Percentiles rank a stretch among this genome's conserved stretches.
phyloP scores from a whole-genome alignment of 768 basidiomycete genomes.

The Termitomyces sp. region DNA sequence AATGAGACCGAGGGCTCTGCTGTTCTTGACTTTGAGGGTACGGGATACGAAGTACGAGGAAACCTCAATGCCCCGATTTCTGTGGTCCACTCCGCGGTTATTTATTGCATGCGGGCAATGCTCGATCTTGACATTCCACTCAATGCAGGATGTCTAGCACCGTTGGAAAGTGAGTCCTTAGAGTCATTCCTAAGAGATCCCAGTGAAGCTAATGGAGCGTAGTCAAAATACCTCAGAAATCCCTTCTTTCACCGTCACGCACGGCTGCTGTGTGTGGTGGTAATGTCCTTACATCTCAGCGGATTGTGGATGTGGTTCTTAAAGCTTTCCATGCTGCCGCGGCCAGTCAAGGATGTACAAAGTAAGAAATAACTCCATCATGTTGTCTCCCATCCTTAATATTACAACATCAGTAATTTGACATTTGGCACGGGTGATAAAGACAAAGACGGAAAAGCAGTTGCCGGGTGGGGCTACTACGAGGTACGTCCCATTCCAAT shows the following conservation, averaged over 20 bases:
- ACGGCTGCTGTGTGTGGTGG: slow-evolving; percentile 93
- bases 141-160: slow-evolving; percentile 91
- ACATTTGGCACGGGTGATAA: slow-evolving; percentile 92
- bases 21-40: slow-evolving; percentile 80
- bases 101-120: slow-evolving; percentile 89
- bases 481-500: slow-evolving; percentile 42
- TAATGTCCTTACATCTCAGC: slow-evolving; percentile 86
- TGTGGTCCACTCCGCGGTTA: slow-evolving; percentile 84
- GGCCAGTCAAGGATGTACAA: slow-evolving; percentile 92
- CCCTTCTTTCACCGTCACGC: slow-evolving; percentile 74
- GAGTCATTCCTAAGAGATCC: not conserved
- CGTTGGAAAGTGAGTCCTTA: slow-evolving; percentile 63
- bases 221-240: slow-evolving; percentile 81
- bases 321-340: slow-evolving; percentile 91
- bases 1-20: slow-evolving; percentile 72
- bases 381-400: slow-evolving; percentile 8
- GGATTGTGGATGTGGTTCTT: slow-evolving; percentile 93
- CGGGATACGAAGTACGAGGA: slow-evolving; percentile 79
- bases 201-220: not conserved
- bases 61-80: slow-evolving; percentile 85
- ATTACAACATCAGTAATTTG: slow-evolving; percentile 53
- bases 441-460: slow-evolving; percentile 67
- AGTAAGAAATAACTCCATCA: slow-evolving; percentile 44
- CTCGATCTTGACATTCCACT: slow-evolving; percentile 84
- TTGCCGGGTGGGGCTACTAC: slow-evolving; percentile 89